Conservation (phyloP, 768 basidiomycete species). For the Russula dissimulans region DNA sequence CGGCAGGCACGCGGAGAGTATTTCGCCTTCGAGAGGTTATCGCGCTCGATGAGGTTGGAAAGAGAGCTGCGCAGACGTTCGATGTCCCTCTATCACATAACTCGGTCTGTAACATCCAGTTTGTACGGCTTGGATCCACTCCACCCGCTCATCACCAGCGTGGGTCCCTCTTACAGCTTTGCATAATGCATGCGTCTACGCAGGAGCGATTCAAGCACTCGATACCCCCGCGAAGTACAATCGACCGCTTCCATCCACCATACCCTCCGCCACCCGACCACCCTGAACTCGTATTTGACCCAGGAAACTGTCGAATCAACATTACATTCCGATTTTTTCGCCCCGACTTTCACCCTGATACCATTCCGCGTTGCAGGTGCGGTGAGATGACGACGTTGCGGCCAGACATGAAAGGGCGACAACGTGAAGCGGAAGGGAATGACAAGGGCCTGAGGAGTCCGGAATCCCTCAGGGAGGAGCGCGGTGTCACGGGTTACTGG, state of each 20-base stretch:
- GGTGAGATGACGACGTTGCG: conserved; percentile 59
- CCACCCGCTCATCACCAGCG: neutral
- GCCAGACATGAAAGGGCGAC: conserved; percentile 71
- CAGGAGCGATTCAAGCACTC: conserved; percentile 79
- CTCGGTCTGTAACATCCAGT: conserved; percentile 40
- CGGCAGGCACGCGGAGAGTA: conserved; percentile 47
- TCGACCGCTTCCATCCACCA: conserved; percentile 64
- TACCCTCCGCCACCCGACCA: conserved; percentile 27
- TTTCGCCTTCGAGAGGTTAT: conserved; percentile 76
- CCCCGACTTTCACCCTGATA: conserved; percentile 63
- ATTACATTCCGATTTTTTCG: conserved; percentile 83
- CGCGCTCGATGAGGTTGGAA: conserved; percentile 46
- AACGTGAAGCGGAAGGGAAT: conserved; percentile 18
- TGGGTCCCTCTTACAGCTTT: conserved; percentile 37
- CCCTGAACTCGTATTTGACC: conserved; percentile 16
- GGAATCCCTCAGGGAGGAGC: conserved; percentile 25
- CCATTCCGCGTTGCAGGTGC: conserved; percentile 66
- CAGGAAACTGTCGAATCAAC: conserved; percentile 41
- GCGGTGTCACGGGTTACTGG: conserved; percentile 47
- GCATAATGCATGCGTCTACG: conserved; percentile 81
- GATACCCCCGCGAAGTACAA: conserved; percentile 57
- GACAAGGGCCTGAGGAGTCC: conserved; percentile 12
- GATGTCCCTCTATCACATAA: conserved; percentile 73
- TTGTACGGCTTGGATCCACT: neutral
- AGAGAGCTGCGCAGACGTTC: conserved; percentile 59